Percentiles rank a stretch among this genome's conserved stretches.
These are phyloP conservation scores for Phytophthora ramorum DNA, from an alignment of 352 stramenopile species.

Conservation along the genomic window DNA sequence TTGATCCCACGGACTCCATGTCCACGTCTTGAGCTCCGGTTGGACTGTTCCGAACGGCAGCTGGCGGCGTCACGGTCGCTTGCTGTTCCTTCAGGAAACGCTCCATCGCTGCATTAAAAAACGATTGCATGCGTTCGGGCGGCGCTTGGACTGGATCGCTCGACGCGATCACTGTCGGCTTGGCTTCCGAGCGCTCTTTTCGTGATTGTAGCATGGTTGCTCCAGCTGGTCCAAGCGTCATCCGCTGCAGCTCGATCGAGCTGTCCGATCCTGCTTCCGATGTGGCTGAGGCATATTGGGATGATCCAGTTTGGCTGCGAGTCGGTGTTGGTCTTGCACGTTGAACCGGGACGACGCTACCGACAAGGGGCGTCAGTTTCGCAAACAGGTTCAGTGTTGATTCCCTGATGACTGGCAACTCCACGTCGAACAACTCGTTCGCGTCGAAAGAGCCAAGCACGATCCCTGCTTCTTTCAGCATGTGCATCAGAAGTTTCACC, in stretches of 20 bases:
- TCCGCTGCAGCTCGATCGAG: background rate
- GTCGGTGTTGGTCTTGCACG: too few relatives aligned
- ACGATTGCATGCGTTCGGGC: background rate
- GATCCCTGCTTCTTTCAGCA: background rate
- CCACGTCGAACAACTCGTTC: background rate
- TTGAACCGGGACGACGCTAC: too few relatives aligned
- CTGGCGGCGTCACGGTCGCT: background rate
- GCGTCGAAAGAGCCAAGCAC: background rate
- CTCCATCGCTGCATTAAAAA: background rate
- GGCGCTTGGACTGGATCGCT: background rate
- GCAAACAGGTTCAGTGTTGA: background rate
- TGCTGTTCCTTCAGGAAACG: background rate
- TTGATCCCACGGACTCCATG: background rate
- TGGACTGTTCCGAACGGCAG: background rate
- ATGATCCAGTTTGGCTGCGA: too few relatives aligned
- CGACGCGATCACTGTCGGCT: background rate
- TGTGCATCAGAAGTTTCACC: background rate
- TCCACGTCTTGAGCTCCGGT: background rate
- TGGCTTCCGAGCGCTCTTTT: background rate
- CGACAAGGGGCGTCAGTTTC: too few relatives aligned
- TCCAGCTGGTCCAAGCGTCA: background rate
- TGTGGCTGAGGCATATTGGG: background rate
- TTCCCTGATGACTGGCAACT: too few relatives aligned
- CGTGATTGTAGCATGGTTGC: background rate
- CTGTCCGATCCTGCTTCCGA: background rate